Conservation (phyloP, 139 green algal genomes). For the Ettlia oleoabundans region DNA sequence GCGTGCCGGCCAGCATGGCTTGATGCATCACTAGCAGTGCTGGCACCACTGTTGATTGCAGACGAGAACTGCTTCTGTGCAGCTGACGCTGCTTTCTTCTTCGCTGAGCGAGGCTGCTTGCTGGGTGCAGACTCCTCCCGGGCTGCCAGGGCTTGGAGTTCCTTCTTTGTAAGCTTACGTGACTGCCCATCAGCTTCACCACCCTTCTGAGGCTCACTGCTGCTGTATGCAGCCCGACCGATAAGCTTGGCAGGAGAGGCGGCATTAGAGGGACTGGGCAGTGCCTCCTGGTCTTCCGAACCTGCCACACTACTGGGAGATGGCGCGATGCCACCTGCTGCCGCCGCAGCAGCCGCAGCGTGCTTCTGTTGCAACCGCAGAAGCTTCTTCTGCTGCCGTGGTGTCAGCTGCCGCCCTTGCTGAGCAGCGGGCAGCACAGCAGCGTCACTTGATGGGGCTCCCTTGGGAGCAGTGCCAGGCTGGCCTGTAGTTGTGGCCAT, state of each 20-base stretch:
- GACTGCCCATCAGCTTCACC: neutral
- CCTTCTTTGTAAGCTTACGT: neutral
- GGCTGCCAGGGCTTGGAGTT: neutral
- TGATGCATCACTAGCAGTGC: neutral
- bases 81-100: constrained; percentile 21
- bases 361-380: constrained; percentile 33
- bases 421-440: neutral
- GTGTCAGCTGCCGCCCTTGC: neutral
- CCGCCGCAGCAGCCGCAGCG: neutral
- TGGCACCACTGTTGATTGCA: no score
- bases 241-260: neutral
- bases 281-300: neutral
- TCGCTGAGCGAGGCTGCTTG: constrained; percentile 20
- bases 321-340: neutral
- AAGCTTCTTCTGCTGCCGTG: constrained; percentile 29
- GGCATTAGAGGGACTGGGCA: no score
- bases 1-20: constrained; percentile 10
- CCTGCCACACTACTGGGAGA: neutral
- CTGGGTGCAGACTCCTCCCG: constrained; percentile 13
- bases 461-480: no score
- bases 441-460: no score
- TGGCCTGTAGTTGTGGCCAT: no score
- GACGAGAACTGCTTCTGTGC: neutral
- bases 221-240: neutral
- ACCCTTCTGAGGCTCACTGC: neutral